Evolutionary conservation across 768 basidiomycete genomes (phyloP), one percentile per base, ranked within the genome.

Genomic region (Boletus edulis): DNA sequence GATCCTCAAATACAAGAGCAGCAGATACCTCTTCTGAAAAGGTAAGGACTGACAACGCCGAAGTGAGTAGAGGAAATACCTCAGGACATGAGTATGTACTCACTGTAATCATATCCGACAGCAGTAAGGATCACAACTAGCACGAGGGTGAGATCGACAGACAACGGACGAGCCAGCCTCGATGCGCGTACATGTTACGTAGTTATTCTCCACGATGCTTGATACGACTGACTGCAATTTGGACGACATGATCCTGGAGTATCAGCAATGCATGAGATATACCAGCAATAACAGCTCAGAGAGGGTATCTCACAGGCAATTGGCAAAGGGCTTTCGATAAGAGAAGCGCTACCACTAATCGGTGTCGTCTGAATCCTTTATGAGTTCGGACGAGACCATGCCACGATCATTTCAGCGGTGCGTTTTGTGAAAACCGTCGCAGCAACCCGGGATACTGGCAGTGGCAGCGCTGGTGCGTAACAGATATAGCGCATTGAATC

Each of bases 71-170:
- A 18, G 6, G 14, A 40, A 20, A 13, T 14, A 27, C 3, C 43
- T 35, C 3, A 20, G 20, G 22, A 10, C 0, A 20, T 9, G 15
- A 9, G 27, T 13, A 42, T 14, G 32, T n/a, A n/a, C 57, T 51
- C 38, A 52, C 54, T 37, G 38, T 59, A 46, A 45, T 58, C 49
- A 32, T 58, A 51, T 31, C 53, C 49, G 35, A 51, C 18, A 20
- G 57, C 34, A 39, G 49, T 55, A 18, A 56, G 17, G 12, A 56
- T 48, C 4, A 43, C 27, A 8, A 56, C 54, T 56, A 27, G 17
- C 6, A 49, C 38, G 20, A 11, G 34, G 5, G 24, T 42, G 20
- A 40, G 46, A 34, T 32, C 14, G 5, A 24, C 14, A 9, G 41
- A 48, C n/a, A n/a, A 35, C 11, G n/a, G 22, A 17, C 14, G 46